Evolutionary conservation across 2,329 filamentous ascomycete genomes (phyloP), one percentile per base, ranked within the genome.

Genomic region (Rutstroemia sp.): DNA sequence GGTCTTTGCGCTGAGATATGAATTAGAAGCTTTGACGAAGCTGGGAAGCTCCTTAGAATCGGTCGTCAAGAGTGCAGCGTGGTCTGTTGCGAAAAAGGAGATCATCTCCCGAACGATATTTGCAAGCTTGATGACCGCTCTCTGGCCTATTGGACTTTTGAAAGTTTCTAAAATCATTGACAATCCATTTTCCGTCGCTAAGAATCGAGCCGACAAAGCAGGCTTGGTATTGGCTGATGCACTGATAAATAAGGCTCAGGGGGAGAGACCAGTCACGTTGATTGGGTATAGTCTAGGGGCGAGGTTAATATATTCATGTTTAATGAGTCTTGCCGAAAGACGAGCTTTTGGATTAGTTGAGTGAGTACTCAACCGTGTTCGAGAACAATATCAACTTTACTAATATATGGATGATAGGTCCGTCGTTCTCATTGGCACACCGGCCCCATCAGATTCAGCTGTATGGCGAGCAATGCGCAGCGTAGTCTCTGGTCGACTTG

Each of bases 281-380:
- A 78, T 95, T 19, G 90, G 90, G 0, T 95, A 92, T 70, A 92
- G 88, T 1, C 76, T 94, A 2, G 90, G 90, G 7, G 88, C 90
- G 3, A 79, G 88, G 25, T 82, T 94, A 12, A 90, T 96, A 49
- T 95, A 88, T 70, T 83, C 86, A 1, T 96, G 92, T 64, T 77
- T 96, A 2, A 82, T 86, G 65, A 82, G 78, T 9, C 79, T 96
- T 12, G 89, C 90, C 0, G 83, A 90, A 67, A 80, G 90, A 44
- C 81, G 82, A 56, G 90, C 88, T 0, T 96, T 95, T 65, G 92
- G 92, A 0, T 74, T 96, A 1, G 74, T 97, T 21, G 92, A 96
- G 65, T 87, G 38, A 52, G 65, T 86, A 5, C 2, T 23, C 16
- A 21, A 4, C 6, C 38, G 9, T 2, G 14, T 6, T 44, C 5